Evolutionary conservation across 768 basidiomycete genomes (phyloP).

Genomic region (Xerocomus spinulosus): DNA sequence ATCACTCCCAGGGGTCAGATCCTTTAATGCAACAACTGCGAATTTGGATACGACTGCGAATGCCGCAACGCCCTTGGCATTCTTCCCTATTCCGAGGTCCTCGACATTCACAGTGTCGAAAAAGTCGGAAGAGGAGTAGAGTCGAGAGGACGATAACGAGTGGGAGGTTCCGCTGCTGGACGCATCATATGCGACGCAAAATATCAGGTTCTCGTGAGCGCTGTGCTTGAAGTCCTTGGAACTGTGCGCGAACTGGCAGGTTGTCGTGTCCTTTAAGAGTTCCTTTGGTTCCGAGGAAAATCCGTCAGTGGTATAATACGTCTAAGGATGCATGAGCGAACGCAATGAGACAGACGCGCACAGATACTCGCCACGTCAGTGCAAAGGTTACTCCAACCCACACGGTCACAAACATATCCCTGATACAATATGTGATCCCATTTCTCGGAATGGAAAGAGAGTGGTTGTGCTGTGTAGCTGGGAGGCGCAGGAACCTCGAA

Average conservation of each 20-base stretch:
- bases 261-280: slow-evolving; percentile 66
- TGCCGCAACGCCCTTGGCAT: slow-evolving; percentile 85
- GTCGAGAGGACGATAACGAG: slow-evolving; percentile 52
- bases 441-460: slow-evolving; percentile 88
- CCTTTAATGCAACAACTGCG: slow-evolving; percentile 85
- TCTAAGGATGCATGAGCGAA: slow-evolving; percentile 41
- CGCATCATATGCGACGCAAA: slow-evolving; percentile 85
- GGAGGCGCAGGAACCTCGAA: slow-evolving; percentile 63
- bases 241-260: slow-evolving; percentile 89
- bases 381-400: slow-evolving; percentile 55
- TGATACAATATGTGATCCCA: slow-evolving; percentile 77
- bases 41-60: slow-evolving; percentile 92
- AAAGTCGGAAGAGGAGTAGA: slow-evolving; percentile 84
- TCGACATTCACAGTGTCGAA: slow-evolving; percentile 66
- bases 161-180: slow-evolving; percentile 40
- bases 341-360: background rate
- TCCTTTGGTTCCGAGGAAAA: slow-evolving; percentile 58
- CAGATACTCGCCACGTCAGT: slow-evolving; percentile 57
- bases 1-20: slow-evolving; percentile 46
- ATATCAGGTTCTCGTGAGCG: slow-evolving; percentile 71
- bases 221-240: slow-evolving; percentile 77
- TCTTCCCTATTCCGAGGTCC: slow-evolving; percentile 81
- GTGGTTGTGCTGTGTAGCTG: slow-evolving; percentile 49
- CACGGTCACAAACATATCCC: slow-evolving; percentile 56
- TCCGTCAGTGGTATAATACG: slow-evolving; percentile 83